These are phyloP conservation scores for Entoloma clypeatum DNA, from an alignment of 1,284 basidiomycete species.

Conservation along the genomic window DNA sequence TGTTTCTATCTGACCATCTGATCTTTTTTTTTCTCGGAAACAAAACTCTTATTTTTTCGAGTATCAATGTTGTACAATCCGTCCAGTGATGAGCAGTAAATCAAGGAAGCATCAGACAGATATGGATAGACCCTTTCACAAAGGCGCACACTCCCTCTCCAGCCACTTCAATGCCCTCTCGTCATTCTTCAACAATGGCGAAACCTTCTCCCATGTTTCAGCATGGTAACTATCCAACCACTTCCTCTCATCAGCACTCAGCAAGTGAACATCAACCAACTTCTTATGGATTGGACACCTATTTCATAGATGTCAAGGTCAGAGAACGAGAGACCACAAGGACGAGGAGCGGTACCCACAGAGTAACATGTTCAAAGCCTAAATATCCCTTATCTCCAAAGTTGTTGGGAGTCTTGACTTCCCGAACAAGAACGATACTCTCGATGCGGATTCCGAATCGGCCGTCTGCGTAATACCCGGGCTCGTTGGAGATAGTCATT, in stretches of 20 bases:
- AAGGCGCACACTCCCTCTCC: slow-evolving; percentile 59
- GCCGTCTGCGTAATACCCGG: slow-evolving; percentile 93
- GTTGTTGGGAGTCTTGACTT: slow-evolving; percentile 73
- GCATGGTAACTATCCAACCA: slow-evolving; percentile 90
- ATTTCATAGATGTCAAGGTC: slow-evolving; percentile 1
- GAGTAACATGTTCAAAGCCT: slow-evolving; percentile 81
- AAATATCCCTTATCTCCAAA: slow-evolving; percentile 85
- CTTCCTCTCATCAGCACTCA: slow-evolving; percentile 63
- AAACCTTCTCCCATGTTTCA: slow-evolving; percentile 75
- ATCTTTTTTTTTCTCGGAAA: too few species aligned
- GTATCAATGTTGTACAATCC: background rate
- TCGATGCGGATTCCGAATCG: slow-evolving; percentile 93
- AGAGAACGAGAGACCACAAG: background rate
- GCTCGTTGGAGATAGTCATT: slow-evolving; percentile 92
- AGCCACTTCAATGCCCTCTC: slow-evolving; percentile 76
- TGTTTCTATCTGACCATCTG: slow-evolving; percentile 26
- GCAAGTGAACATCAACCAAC: slow-evolving; percentile 65
- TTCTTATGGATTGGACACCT: slow-evolving; percentile 87
- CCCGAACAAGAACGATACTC: slow-evolving; percentile 76
- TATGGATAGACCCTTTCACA: slow-evolving; percentile 36
- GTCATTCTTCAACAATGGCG: slow-evolving; percentile 70
- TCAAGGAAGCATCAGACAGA: too few species aligned
- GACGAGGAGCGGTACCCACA: slow-evolving; percentile 46
- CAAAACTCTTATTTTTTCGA: background rate
- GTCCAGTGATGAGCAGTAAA: too few species aligned